phyloP scores from a whole-genome alignment of 805 yeast genomes.

The Candida cerambycidarum region DNA sequence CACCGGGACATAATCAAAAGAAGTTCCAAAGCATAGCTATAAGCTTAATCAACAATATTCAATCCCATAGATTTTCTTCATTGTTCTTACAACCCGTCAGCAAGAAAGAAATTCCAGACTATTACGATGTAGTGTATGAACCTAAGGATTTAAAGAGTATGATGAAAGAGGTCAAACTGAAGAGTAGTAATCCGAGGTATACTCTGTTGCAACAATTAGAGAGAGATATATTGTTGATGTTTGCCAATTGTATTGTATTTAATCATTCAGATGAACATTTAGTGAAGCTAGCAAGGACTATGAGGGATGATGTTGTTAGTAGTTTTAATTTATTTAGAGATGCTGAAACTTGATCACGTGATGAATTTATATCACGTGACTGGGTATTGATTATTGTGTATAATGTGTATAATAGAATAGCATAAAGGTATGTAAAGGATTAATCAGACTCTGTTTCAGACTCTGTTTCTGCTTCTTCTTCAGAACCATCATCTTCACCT shows the following conservation, averaged over 20 bases:
- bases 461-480: slow-evolving; percentile 3
- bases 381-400: too few relatives aligned
- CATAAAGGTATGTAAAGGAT: background rate
- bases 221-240: slow-evolving; percentile 70
- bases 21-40: slow-evolving; percentile 61
- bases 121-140: slow-evolving; percentile 55
- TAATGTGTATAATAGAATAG: slow-evolving; percentile 1
- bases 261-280: slow-evolving; percentile 65
- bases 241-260: slow-evolving; percentile 82
- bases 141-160: slow-evolving; percentile 73
- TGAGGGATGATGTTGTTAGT: slow-evolving; percentile 66
- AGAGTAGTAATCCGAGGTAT: slow-evolving; percentile 35
- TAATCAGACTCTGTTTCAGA: slow-evolving; percentile 1
- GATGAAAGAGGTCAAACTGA: slow-evolving; percentile 50
- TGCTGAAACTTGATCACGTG: too few relatives aligned
- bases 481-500: background rate
- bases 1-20: slow-evolving; percentile 35
- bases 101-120: slow-evolving; percentile 66
- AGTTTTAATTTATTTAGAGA: slow-evolving; percentile 60
- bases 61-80: slow-evolving; percentile 71
- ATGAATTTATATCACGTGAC: background rate
- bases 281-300: slow-evolving; percentile 60
- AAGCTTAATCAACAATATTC: slow-evolving; percentile 61
- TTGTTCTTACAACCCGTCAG: slow-evolving; percentile 72
- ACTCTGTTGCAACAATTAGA: slow-evolving; percentile 63